Percentiles rank a stretch among this genome's conserved stretches.
These are phyloP conservation scores for Penicillium ochrochloron DNA, from an alignment of 495 filamentous ascomycete genomes.

Conservation along the genomic window DNA sequence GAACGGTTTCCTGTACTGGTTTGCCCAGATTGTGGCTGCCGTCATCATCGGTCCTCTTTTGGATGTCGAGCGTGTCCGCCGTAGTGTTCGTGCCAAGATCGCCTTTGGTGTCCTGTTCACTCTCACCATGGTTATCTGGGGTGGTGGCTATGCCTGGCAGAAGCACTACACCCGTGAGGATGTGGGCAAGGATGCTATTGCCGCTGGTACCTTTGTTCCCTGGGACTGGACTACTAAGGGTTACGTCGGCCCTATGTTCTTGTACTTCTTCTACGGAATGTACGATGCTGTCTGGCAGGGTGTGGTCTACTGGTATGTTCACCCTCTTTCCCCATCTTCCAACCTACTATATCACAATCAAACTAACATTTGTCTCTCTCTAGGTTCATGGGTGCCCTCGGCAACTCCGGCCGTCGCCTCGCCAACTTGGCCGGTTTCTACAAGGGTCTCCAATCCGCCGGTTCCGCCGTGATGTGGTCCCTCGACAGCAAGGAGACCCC, in stretches of 20 bases:
- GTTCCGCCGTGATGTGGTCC: constrained; percentile 80
- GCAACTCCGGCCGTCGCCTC: constrained; percentile 86
- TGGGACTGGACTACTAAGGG: constrained; percentile 47
- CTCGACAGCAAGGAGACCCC: constrained; percentile 64
- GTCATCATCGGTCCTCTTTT: constrained; percentile 50
- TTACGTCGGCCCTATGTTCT: constrained; percentile 54
- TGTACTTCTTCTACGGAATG: constrained; percentile 60
- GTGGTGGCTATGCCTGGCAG: constrained; percentile 58
- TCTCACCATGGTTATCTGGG: constrained; percentile 53
- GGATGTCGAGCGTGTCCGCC: constrained; percentile 44
- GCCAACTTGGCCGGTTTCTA: constrained; percentile 93
- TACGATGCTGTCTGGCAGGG: constrained; percentile 66
- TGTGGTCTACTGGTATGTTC: constrained; percentile 76
- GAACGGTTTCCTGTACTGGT: constrained; percentile 57
- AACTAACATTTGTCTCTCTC: not conserved
- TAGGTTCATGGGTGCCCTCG: constrained; percentile 85
- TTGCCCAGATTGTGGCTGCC: constrained; percentile 56
- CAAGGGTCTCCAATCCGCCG: constrained; percentile 89
- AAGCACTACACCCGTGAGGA: constrained; percentile 44
- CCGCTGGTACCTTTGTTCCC: constrained; percentile 27
- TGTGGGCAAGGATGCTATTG: constrained; percentile 21
- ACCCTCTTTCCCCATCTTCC: not conserved
- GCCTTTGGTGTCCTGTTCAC: constrained; percentile 46
- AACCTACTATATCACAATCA: not conserved
- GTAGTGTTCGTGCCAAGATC: constrained; percentile 44